Evolutionary conservation across 2,329 filamentous ascomycete genomes (phyloP).

Genomic region (Davidsoniella neocaledoniae): DNA sequence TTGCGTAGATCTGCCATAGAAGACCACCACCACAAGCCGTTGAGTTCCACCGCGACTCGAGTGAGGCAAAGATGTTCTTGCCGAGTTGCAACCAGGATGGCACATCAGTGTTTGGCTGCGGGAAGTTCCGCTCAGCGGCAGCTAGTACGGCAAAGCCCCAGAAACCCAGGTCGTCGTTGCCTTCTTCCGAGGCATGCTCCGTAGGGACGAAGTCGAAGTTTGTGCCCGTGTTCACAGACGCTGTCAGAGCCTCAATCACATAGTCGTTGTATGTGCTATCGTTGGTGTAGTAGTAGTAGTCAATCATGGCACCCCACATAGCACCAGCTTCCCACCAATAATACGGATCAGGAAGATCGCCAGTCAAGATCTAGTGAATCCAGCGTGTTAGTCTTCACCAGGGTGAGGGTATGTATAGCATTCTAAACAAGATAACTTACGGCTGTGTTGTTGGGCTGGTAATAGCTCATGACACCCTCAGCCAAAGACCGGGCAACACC

Average conservation of each 20-base stretch:
- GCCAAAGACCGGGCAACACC: conserved; percentile 44
- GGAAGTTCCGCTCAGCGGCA: conserved; percentile 52
- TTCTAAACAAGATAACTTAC: conserved; percentile 13
- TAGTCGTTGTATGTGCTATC: conserved; percentile 45
- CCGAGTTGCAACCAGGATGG: conserved; percentile 52
- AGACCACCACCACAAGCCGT: conserved; percentile 53
- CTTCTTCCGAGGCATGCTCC: conserved; percentile 39
- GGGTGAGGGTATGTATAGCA: not conserved
- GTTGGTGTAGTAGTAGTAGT: conserved; percentile 51
- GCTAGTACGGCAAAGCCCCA: conserved; percentile 53
- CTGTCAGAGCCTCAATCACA: conserved; percentile 40
- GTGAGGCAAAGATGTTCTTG: conserved; percentile 55
- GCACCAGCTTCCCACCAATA: conserved; percentile 54
- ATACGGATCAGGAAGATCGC: conserved; percentile 47
- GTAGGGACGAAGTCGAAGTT: conserved; percentile 43
- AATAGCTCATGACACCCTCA: conserved; percentile 44
- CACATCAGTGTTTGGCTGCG: conserved; percentile 36
- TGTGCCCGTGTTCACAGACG: conserved; percentile 37
- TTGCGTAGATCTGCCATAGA: conserved; percentile 64
- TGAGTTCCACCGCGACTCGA: conserved; percentile 53
- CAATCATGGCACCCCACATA: conserved; percentile 49
- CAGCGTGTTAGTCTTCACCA: no score
- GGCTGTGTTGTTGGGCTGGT: conserved; percentile 35
- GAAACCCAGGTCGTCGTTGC: conserved; percentile 61
- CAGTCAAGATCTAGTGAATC: conserved; percentile 20